phyloP scores from a whole-genome alignment of 371 early-diverging fungal genomes.

The Mortierella sp. region DNA sequence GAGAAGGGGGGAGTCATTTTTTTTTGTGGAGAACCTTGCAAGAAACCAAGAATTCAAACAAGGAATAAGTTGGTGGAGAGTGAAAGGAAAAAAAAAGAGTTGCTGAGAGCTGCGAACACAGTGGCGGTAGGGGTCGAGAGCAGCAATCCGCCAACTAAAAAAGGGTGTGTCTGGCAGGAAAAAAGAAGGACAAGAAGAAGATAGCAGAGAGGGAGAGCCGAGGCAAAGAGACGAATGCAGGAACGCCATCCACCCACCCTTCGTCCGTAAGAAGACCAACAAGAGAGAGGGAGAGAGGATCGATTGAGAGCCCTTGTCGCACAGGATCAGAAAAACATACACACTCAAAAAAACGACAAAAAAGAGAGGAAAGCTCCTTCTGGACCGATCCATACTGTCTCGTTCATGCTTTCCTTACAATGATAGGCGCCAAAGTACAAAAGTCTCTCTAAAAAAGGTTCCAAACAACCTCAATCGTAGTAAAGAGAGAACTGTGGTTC shows the following conservation, averaged over 20 bases:
- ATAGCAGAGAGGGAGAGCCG: neutral
- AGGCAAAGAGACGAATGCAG: neutral
- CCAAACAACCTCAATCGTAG: neutral
- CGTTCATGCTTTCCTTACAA: neutral
- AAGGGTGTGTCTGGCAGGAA: neutral
- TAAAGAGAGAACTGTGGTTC: neutral
- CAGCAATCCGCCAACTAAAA: neutral
- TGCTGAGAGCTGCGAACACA: neutral
- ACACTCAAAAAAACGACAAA: no score
- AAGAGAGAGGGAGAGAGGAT: neutral
- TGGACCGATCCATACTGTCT: neutral
- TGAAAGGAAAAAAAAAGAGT: neutral
- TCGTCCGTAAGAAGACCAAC: neutral
- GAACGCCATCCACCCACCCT: neutral
- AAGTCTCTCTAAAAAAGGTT: neutral
- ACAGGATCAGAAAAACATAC: neutral
- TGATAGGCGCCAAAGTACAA: no score
- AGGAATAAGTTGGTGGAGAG: neutral
- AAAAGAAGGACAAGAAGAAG: neutral
- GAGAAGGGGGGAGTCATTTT: neutral
- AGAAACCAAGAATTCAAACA: neutral
- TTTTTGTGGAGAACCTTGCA: slow-evolving; percentile 1
- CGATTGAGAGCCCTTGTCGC: slow-evolving; percentile 8
- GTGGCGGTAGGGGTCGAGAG: neutral
- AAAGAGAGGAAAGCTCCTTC: neutral